Percentiles rank a stretch among this genome's conserved stretches.
Conservation (phyloP, 495 filamentous ascomycete genomes). For the Amniculicola lignicola region DNA sequence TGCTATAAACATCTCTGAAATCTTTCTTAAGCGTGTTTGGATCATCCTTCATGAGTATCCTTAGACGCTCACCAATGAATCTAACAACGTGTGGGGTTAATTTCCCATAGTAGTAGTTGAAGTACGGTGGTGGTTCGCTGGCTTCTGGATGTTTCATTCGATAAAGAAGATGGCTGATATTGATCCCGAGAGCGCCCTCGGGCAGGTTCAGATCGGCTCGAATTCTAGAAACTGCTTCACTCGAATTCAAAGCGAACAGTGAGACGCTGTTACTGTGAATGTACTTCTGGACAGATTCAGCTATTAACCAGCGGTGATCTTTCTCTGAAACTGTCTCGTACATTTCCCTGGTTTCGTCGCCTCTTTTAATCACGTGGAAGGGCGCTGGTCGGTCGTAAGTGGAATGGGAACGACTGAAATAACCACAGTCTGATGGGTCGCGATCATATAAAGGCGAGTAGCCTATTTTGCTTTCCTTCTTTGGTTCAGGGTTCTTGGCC, state of each 20-base stretch:
- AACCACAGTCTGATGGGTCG: no score
- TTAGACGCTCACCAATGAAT: slow-evolving; percentile 3
- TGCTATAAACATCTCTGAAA: background rate
- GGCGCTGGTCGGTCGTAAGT: no score
- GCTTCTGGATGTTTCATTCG: no score
- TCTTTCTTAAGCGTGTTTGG: background rate
- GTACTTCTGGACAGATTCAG: background rate
- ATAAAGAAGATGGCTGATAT: background rate
- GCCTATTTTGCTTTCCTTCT: no score
- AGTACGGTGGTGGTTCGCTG: background rate
- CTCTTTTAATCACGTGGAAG: no score
- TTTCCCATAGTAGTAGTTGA: slow-evolving; percentile 8
- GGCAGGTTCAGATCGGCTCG: background rate
- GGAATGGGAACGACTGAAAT: no score
- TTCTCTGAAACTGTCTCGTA: no score
- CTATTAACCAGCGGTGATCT: no score
- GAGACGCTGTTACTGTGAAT: background rate
- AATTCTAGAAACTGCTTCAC: background rate
- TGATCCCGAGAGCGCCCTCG: background rate
- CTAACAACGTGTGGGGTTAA: slow-evolving; percentile 1
- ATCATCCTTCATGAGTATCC: background rate
- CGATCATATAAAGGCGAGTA: no score
- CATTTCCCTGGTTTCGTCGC: no score
- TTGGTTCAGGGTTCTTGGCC: no score
- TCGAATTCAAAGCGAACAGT: background rate